Evolutionary conservation across 495 filamentous ascomycete species (phyloP).

Genomic region (Aspergillus egyptiacus): DNA sequence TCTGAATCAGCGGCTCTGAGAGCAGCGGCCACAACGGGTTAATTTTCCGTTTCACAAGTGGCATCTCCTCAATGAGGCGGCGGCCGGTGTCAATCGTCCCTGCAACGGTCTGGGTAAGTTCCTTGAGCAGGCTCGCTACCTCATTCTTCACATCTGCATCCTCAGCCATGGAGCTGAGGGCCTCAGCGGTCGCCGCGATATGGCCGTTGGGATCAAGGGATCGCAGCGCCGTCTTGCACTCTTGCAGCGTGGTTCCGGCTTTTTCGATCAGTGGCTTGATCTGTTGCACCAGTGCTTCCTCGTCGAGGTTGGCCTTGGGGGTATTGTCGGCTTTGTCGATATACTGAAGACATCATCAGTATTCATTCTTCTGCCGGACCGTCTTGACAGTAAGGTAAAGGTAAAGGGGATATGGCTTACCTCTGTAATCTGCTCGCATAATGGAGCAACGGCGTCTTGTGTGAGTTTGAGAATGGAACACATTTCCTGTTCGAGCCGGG

Average conservation of each 20-base stretch:
- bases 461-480: constrained; percentile 63
- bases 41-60: constrained; percentile 78
- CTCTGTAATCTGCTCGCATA: constrained; percentile 75
- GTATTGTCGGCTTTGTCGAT: constrained; percentile 71
- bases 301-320: constrained; percentile 76
- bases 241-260: constrained; percentile 66
- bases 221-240: constrained; percentile 76
- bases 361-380: too few relatives aligned
- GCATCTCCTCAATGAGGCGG: constrained; percentile 76
- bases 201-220: constrained; percentile 78
- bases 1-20: constrained; percentile 78
- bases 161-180: constrained; percentile 62
- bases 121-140: constrained; percentile 70
- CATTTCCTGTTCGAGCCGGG: constrained; percentile 68
- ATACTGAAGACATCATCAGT: constrained; percentile 39
- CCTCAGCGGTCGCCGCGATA: constrained; percentile 72
- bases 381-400: too few relatives aligned
- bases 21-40: constrained; percentile 77
- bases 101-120: constrained; percentile 49
- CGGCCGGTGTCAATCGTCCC: constrained; percentile 74
- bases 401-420: constrained; percentile 39
- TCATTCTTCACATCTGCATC: constrained; percentile 72
- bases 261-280: constrained; percentile 78
- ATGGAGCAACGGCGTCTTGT: constrained; percentile 68
- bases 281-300: constrained; percentile 71